Conservation (phyloP, 768 basidiomycete genomes). For the Naganishia onofrii region DNA sequence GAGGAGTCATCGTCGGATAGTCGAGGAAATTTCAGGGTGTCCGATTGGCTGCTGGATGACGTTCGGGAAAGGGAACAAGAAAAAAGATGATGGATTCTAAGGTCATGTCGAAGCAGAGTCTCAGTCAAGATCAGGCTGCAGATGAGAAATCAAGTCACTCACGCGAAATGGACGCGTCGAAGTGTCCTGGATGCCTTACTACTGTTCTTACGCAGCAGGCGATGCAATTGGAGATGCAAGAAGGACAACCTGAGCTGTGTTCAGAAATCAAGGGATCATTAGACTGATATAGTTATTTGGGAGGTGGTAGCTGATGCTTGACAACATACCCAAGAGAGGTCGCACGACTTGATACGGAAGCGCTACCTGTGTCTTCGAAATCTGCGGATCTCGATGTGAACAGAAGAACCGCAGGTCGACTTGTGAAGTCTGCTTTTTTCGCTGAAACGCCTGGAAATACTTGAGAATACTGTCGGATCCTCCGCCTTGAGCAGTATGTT, state of each 20-base stretch:
- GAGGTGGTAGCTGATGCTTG: not conserved
- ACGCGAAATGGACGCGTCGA: not conserved
- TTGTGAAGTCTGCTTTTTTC: not conserved
- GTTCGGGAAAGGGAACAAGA: not conserved
- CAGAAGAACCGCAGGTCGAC: not conserved
- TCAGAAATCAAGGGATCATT: not conserved
- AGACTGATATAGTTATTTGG: not conserved
- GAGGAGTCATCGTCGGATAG: not conserved
- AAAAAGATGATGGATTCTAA: not conserved
- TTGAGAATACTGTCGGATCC: not conserved
- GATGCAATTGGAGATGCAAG: not conserved
- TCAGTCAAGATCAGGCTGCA: not conserved
- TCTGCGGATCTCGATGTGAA: not conserved
- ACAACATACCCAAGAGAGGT: not conserved
- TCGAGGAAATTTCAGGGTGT: not conserved
- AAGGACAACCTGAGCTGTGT: not conserved
- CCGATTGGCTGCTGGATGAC: not conserved
- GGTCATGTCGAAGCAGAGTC: not conserved
- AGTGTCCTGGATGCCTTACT: not conserved
- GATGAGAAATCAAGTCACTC: not conserved
- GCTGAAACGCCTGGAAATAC: not conserved
- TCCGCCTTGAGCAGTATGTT: not conserved
- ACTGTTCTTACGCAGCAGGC: not conserved
- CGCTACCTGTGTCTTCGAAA: not conserved
- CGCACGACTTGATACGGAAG: constrained; percentile 2